These are phyloP conservation scores for Cladobotryum protrusum DNA, from an alignment of 2,329 filamentous ascomycete genomes.

Conservation along the genomic window DNA sequence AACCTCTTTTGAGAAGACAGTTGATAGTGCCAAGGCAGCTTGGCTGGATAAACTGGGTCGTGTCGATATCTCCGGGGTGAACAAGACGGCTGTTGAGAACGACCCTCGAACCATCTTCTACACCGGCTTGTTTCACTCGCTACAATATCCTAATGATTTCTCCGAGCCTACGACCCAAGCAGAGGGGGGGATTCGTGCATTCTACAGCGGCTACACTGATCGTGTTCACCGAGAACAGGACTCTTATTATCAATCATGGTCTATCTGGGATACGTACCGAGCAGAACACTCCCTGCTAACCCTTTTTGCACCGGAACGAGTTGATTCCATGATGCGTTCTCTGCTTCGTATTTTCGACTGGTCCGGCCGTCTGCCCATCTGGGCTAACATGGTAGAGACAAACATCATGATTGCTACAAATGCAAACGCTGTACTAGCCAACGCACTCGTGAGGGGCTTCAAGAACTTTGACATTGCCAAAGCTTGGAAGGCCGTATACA, in stretches of 20 bases:
- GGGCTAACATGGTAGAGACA: slow-evolving; percentile 43
- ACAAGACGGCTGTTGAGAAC: slow-evolving; percentile 32
- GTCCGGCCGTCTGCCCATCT: slow-evolving; percentile 41
- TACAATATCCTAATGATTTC: slow-evolving; percentile 43
- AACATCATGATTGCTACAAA: slow-evolving; percentile 47
- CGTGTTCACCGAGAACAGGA: slow-evolving; percentile 34
- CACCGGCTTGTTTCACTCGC: slow-evolving; percentile 38
- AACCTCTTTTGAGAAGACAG: slow-evolving; percentile 30
- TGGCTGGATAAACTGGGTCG: slow-evolving; percentile 41
- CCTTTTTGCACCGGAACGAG: slow-evolving; percentile 39
- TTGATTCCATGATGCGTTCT: slow-evolving; percentile 42
- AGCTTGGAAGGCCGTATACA: slow-evolving; percentile 38
- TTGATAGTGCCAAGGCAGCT: slow-evolving; percentile 33
- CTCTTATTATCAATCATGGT: slow-evolving; percentile 45
- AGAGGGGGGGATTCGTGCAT: slow-evolving; percentile 21
- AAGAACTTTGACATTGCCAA: slow-evolving; percentile 34
- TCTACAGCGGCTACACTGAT: slow-evolving; percentile 43
- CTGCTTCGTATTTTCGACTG: slow-evolving; percentile 40
- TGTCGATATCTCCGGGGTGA: slow-evolving; percentile 36
- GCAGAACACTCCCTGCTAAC: slow-evolving; percentile 41
- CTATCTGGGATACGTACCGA: slow-evolving; percentile 44
- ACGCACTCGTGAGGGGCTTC: slow-evolving; percentile 38
- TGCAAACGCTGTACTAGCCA: slow-evolving; percentile 42
- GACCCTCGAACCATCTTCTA: slow-evolving; percentile 41
- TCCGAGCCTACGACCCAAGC: slow-evolving; percentile 33